Evolutionary conservation across 345 rosid genomes (phyloP), one percentile per base, ranked within the genome.

Genomic region (Euphorbia lathyris): DNA sequence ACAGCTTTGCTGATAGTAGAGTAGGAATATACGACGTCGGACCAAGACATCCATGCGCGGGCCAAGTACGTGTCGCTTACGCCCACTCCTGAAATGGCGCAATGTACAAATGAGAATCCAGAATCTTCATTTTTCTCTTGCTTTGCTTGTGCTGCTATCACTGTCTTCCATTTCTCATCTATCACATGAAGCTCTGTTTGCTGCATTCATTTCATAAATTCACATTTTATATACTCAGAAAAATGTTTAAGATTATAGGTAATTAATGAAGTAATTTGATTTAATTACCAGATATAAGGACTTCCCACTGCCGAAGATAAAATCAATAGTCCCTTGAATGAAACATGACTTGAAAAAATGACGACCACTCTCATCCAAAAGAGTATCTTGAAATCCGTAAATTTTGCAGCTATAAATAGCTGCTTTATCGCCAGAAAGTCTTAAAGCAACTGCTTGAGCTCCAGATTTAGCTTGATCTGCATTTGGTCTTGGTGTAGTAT

Each of bases 261-360:
- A n/a, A n/a, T n/a, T n/a, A n/a, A n/a, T 34, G 7, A 2, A 34
- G 38, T 34, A 34, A 34, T 34, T 34, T 34, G n/a, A 34, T 7
- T 34, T 5, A 5, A 19, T 40, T 75, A 89, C 95, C 78, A 92
- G 40, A 76, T 85, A 89, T n/a, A 86, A 34, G 30, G 93, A 86
- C 51, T 78, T 88, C 11, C 90, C 95, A 6, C 80, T 79, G 71
- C 95, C 93, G 10, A 87, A 92, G 71, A 92, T 86, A 82, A 83
- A 90, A 78, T 88, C 98, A 45, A 87, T 84, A 1, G 91, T 90
- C 78, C 98, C 98, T 78, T 81, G 80, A 25, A 92, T 80, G 74
- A 76, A 76, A 62, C 98, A 87, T 20, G 88, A 83, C 79, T 87
- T 90, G 71, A 80, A 90, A 76, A 90, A 88, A 77, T 88, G 92